Evolutionary conservation across 257 asterid species (phyloP), one percentile per base, ranked within the genome.

Genomic region (Striga asiatica): DNA sequence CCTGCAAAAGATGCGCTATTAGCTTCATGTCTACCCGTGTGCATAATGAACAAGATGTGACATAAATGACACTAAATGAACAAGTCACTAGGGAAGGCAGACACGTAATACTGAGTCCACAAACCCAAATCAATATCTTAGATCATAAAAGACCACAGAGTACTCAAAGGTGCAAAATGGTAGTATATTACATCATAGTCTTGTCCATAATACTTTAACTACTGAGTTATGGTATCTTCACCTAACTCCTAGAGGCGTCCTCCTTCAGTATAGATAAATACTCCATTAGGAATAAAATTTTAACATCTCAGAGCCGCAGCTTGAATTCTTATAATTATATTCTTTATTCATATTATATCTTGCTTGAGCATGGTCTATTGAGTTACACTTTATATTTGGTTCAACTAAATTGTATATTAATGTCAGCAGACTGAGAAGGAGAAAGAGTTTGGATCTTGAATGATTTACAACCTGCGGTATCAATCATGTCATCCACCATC

Each of bases 401-500:
- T 25, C 5, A 57, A 8, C 17, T 24, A 21, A 27, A 21, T 37
- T 46, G 43, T 38, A 43, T 45, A 24, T 29, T 21, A 43, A 13
- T 28, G 18, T 8, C n/a, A n/a, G n/a, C n/a, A n/a, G n/a, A n/a
- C n/a, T n/a, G n/a, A n/a, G n/a, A n/a, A n/a, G n/a, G n/a, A n/a
- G n/a, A n/a, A n/a, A n/a, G n/a, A n/a, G n/a, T 27, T 29, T 29
- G 35, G 54, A n/a, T 20, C 22, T 24, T 23, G 57, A 59, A 60
- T 31, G 43, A 37, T 63, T 49, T 27, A 21, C 5, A 13, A 83
- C 96, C 96, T 67, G 96, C 96, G 62, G 96, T 87, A 73, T 87
- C 94, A 27, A 87, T 87, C 96, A 87, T 87, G 78, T 87, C 96
- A 67, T 87, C 96, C 77, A 87, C 86, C 96, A 87, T 83, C 22